phyloP scores from a whole-genome alignment of 140 eudicot species.

The Cichorium intybus region DNA sequence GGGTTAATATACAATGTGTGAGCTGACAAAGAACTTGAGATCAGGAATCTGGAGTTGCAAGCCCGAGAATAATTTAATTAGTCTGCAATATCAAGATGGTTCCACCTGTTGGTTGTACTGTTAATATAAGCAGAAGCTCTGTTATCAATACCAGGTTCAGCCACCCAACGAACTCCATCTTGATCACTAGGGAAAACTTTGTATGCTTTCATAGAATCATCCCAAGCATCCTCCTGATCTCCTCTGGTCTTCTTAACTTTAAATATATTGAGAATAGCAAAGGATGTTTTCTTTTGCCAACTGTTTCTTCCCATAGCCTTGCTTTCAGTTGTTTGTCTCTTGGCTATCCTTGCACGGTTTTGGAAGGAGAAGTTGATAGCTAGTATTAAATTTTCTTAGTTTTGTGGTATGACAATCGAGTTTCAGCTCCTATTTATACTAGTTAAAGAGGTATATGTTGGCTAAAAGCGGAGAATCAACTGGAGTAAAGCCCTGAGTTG shows the following conservation, averaged over 20 bases:
- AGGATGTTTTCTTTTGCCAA: constrained; percentile 27
- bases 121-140: constrained; percentile 39
- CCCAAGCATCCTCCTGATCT: constrained; percentile 26
- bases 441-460: constrained; percentile 4
- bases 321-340: neutral
- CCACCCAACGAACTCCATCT: constrained; percentile 45
- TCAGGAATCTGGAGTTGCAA: neutral
- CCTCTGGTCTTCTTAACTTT: constrained; percentile 27
- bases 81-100: constrained; percentile 27
- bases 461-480: constrained; percentile 11
- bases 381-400: neutral
- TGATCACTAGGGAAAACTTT: constrained; percentile 45
- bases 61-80: neutral
- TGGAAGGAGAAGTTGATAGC: neutral
- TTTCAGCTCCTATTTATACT: constrained; percentile 9
- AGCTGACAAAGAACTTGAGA: neutral
- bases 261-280: constrained; percentile 33
- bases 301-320: constrained; percentile 34
- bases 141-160: constrained; percentile 42
- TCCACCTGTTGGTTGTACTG: constrained; percentile 33
- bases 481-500: neutral
- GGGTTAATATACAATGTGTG: neutral
- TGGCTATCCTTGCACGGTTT: neutral
- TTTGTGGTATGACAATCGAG: constrained; percentile 10
- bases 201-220: constrained; percentile 34